These are phyloP conservation scores for Ricinus communis DNA, from an alignment of 345 rosid species.

Conservation along the genomic window DNA sequence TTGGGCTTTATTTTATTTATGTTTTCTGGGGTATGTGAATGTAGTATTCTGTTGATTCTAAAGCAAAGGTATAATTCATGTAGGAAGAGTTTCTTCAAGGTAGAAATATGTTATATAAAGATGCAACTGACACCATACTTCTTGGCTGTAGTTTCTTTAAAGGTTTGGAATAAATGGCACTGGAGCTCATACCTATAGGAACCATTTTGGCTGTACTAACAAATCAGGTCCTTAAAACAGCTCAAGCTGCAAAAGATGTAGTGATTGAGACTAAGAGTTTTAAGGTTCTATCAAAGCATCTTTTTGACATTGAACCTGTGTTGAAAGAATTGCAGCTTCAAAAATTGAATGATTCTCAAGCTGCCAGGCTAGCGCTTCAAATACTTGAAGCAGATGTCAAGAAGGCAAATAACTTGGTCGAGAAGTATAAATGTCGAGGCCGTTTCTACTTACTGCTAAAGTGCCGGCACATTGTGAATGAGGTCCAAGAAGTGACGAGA, in stretches of 20 bases:
- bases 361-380: conserved; percentile 54
- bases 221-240: conserved; percentile 63
- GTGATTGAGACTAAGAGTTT: conserved; percentile 63
- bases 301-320: conserved; percentile 65
- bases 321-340: conserved; percentile 55
- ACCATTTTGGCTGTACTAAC: conserved; percentile 59
- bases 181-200: conserved; percentile 72
- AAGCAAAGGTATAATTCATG: no score
- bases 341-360: conserved; percentile 54
- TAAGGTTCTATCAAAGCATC: conserved; percentile 60
- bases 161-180: conserved; percentile 29
- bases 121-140: neutral
- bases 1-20: no score
- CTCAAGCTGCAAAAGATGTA: conserved; percentile 67
- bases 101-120: neutral
- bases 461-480: conserved; percentile 56
- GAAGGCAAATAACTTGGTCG: conserved; percentile 59
- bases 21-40: no score
- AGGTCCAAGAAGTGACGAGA: conserved; percentile 66
- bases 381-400: conserved; percentile 57
- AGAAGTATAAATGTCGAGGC: conserved; percentile 52
- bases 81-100: neutral
- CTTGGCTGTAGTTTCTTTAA: neutral
- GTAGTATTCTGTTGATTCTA: no score
- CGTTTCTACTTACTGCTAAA: conserved; percentile 60